Conservation (phyloP, 805 yeast genomes). For the Clavispora asparagi region DNA sequence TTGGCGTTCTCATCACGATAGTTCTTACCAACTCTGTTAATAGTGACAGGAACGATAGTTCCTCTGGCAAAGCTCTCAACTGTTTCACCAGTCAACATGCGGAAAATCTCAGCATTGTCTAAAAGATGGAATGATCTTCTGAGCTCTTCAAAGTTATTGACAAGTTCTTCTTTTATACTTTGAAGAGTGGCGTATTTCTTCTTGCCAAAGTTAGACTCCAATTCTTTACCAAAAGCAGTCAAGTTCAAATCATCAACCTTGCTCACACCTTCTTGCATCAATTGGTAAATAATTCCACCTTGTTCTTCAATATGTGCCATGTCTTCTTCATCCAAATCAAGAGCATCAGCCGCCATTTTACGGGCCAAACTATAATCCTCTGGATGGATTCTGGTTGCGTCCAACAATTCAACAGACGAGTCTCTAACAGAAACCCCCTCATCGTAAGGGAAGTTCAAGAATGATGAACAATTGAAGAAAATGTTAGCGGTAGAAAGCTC, state of each 20-base stretch:
- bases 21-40: slow-evolving; percentile 65
- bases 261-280: slow-evolving; percentile 63
- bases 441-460: slow-evolving; percentile 71
- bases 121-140: slow-evolving; percentile 66
- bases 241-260: slow-evolving; percentile 82
- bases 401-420: slow-evolving; percentile 73
- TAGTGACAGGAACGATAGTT: slow-evolving; percentile 66
- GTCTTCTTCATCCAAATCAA: slow-evolving; percentile 93
- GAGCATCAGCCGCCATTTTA: slow-evolving; percentile 97
- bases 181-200: slow-evolving; percentile 75
- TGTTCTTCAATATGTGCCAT: slow-evolving; percentile 72
- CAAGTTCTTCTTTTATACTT: slow-evolving; percentile 80
- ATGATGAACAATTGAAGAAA: slow-evolving; percentile 89
- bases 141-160: slow-evolving; percentile 81
- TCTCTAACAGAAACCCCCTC: slow-evolving; percentile 50
- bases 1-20: slow-evolving; percentile 46
- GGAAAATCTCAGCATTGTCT: slow-evolving; percentile 71
- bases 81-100: slow-evolving; percentile 85
- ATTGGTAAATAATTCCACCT: slow-evolving; percentile 74
- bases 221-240: slow-evolving; percentile 88
- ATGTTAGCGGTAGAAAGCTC: slow-evolving; percentile 74
- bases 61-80: slow-evolving; percentile 63
- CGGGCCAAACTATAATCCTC: slow-evolving; percentile 95
- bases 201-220: slow-evolving; percentile 67
- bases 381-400: slow-evolving; percentile 95